These are phyloP conservation scores for Cystobasidium ongulense DNA, from an alignment of 768 basidiomycete species.

Conservation along the genomic window DNA sequence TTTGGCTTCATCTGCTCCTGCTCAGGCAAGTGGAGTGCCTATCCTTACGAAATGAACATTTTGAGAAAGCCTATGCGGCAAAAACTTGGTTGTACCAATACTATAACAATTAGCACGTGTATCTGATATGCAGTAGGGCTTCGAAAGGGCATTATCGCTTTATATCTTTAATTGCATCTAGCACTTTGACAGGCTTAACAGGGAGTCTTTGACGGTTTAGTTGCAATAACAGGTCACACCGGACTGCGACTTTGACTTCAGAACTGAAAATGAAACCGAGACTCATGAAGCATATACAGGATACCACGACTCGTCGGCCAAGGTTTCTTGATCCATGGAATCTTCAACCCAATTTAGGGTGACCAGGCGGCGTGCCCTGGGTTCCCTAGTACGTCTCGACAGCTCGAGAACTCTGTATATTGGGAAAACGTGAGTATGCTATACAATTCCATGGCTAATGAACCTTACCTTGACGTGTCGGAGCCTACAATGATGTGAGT, in stretches of 20 bases:
- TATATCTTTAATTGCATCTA: background rate
- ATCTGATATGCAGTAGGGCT: background rate
- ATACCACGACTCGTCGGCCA: slow-evolving; percentile 15
- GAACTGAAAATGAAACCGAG: too few species aligned
- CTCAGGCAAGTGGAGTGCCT: slow-evolving; percentile 6
- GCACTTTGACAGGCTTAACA: too few species aligned
- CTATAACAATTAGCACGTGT: background rate
- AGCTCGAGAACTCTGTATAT: slow-evolving; percentile 18
- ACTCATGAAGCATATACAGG: slow-evolving; percentile 3
- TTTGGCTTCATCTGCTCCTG: background rate
- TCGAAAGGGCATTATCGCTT: background rate
- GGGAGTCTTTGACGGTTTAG: too few species aligned
- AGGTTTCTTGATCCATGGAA: slow-evolving; percentile 10
- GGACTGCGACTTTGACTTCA: too few species aligned
- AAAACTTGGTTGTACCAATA: too few species aligned
- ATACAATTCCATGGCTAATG: background rate
- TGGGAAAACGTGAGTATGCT: background rate
- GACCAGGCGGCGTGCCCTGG: slow-evolving; percentile 5
- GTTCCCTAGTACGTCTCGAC: slow-evolving; percentile 17
- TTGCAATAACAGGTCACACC: too few species aligned
- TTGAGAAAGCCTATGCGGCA: too few species aligned
- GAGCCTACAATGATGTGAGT: slow-evolving; percentile 16
- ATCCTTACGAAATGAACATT: slow-evolving; percentile 7
- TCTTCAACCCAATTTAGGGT: slow-evolving; percentile 23
- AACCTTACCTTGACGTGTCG: slow-evolving; percentile 20